These are phyloP conservation scores for Sporobolomyces phaffii DNA, from an alignment of 768 basidiomycete genomes.

Conservation along the genomic window DNA sequence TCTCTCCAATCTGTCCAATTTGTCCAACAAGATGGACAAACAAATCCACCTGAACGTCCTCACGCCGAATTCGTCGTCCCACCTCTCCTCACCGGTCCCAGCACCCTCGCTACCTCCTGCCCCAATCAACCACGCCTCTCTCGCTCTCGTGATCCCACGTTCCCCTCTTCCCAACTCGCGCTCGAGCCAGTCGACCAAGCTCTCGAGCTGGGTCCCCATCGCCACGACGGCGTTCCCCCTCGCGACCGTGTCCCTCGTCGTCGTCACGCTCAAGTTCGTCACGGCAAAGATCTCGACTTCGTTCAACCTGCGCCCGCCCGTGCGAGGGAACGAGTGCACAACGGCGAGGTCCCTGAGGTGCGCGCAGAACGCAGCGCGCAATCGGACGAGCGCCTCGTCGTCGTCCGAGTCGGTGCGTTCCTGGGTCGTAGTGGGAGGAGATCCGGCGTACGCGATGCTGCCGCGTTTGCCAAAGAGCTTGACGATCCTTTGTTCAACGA, in stretches of 20 bases:
- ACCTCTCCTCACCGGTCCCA: no score
- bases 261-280: neutral
- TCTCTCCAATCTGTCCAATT: neutral
- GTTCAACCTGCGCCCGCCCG: neutral
- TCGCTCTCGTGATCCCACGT: neutral
- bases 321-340: neutral
- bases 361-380: neutral
- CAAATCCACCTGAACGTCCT: slow-evolving; percentile 13
- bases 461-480: no score
- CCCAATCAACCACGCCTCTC: neutral
- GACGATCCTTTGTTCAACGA: neutral
- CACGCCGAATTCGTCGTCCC: neutral
- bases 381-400: no score
- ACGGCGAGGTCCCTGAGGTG: neutral
- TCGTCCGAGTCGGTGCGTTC: no score
- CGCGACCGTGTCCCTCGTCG: neutral
- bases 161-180: neutral
- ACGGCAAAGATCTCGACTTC: slow-evolving; percentile 21
- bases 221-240: slow-evolving; percentile 7
- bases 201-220: neutral
- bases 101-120: neutral
- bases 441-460: no score
- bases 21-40: slow-evolving; percentile 15
- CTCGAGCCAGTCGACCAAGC: slow-evolving; percentile 12
- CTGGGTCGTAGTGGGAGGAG: neutral